Evolutionary conservation across 2,329 filamentous ascomycete genomes (phyloP).

Genomic region (Epichloe amarillans): DNA sequence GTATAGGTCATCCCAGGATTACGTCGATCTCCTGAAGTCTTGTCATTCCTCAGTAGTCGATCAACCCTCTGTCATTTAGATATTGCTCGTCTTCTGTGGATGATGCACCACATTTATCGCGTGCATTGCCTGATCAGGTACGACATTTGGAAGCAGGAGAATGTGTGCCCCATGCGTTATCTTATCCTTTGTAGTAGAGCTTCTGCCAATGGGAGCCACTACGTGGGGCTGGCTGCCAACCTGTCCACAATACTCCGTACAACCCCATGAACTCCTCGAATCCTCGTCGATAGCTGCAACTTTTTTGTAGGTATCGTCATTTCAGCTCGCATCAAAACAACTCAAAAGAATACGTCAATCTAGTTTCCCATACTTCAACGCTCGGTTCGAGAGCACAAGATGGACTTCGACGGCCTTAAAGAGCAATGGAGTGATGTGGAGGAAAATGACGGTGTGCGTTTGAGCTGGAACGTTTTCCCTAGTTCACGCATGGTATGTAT

Average conservation of each 20-base stretch:
- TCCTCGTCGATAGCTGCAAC: not conserved
- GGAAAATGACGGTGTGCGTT: slow-evolving; percentile 85
- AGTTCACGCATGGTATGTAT: slow-evolving; percentile 82
- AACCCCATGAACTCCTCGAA: not conserved
- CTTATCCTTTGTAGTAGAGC: not conserved
- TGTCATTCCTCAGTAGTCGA: no score
- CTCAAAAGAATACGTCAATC: not conserved
- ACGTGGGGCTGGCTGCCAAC: not conserved
- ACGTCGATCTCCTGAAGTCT: no score
- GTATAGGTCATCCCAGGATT: no score
- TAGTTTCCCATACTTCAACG: not conserved
- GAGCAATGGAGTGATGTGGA: slow-evolving; percentile 95
- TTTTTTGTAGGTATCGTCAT: not conserved
- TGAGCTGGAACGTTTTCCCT: slow-evolving; percentile 98
- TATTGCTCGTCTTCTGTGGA: no score
- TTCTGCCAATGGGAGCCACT: not conserved
- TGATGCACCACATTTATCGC: no score
- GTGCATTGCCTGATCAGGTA: no score
- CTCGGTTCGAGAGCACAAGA: slow-evolving; percentile 21
- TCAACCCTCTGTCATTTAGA: no score
- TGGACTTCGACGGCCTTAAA: slow-evolving; percentile 90
- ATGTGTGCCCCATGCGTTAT: no score
- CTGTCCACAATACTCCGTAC: not conserved
- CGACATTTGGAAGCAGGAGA: no score
- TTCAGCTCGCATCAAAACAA: not conserved